Conservation (phyloP, 2,329 filamentous ascomycete species). For the Botrytis deweyae region DNA sequence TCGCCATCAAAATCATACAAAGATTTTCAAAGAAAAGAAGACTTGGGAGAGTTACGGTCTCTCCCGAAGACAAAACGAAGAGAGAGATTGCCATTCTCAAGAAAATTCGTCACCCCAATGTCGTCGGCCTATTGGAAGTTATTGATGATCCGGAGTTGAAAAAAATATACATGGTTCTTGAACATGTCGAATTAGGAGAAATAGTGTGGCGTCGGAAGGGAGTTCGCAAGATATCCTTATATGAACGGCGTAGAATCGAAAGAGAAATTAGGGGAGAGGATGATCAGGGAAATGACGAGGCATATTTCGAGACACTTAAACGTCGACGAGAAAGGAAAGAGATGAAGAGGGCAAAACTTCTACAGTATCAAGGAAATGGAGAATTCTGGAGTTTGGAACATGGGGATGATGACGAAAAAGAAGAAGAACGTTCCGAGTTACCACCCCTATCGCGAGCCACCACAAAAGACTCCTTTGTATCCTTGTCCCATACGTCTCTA, state of each 20-base stretch:
- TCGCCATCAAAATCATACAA: conserved; percentile 98
- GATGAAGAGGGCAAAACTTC: conserved; percentile 55
- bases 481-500: conserved; percentile 25
- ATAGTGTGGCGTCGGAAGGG: conserved; percentile 92
- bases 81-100: conserved; percentile 97
- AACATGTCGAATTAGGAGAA: conserved; percentile 92
- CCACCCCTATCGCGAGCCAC: conserved; percentile 30
- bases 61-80: conserved; percentile 78
- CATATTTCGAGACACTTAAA: conserved; percentile 58
- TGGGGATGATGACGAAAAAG: conserved; percentile 57
- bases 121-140: conserved; percentile 91
- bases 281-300: conserved; percentile 57
- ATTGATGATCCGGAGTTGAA: conserved; percentile 95
- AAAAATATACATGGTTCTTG: conserved; percentile 97
- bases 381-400: conserved; percentile 85
- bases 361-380: conserved; percentile 50
- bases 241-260: conserved; percentile 80
- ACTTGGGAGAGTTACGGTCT: conserved; percentile 75
- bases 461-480: conserved; percentile 33
- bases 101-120: conserved; percentile 96
- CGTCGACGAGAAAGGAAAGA: conserved; percentile 58
- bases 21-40: conserved; percentile 91
- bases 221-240: conserved; percentile 74
- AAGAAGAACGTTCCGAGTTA: conserved; percentile 36
- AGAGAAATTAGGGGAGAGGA: conserved; percentile 63